Evolutionary conservation across 1,139 yeast species (phyloP).

Genomic region (Arxiozyma slooffiae): DNA sequence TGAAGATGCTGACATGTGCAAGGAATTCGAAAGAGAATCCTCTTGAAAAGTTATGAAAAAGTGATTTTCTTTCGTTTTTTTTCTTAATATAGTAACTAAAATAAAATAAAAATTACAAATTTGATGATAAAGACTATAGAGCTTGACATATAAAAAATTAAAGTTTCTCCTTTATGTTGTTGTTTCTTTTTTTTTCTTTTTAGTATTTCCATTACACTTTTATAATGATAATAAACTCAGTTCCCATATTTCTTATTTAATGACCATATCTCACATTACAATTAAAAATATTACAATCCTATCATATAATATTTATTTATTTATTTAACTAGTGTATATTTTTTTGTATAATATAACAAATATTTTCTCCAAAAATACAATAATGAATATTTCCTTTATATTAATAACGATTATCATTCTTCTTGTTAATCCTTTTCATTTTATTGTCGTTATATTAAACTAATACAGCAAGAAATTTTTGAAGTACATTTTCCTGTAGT

Average conservation of each 20-base stretch:
- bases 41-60: constrained; percentile 4
- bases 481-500: no score
- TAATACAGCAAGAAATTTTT: no score
- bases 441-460: no score
- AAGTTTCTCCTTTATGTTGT: not conserved
- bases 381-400: no score
- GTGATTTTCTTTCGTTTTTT: not conserved
- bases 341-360: not conserved
- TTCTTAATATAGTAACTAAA: not conserved
- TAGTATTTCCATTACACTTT: no score
- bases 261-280: not conserved
- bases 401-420: no score
- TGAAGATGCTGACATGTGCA: constrained; percentile 91
- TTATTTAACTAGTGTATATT: not conserved
- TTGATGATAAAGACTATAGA: not conserved
- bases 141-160: not conserved
- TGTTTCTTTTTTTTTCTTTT: no score
- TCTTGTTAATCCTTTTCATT: no score
- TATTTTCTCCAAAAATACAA: not conserved
- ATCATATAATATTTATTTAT: not conserved
- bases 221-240: not conserved
- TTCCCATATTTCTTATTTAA: not conserved
- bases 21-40: constrained; percentile 70
- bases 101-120: no score
- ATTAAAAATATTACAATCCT: not conserved